Percentiles rank a stretch among this genome's conserved stretches.
Evolutionary conservation across 495 filamentous ascomycete species (phyloP).

Genomic region (Hypoxylon lenormandii): DNA sequence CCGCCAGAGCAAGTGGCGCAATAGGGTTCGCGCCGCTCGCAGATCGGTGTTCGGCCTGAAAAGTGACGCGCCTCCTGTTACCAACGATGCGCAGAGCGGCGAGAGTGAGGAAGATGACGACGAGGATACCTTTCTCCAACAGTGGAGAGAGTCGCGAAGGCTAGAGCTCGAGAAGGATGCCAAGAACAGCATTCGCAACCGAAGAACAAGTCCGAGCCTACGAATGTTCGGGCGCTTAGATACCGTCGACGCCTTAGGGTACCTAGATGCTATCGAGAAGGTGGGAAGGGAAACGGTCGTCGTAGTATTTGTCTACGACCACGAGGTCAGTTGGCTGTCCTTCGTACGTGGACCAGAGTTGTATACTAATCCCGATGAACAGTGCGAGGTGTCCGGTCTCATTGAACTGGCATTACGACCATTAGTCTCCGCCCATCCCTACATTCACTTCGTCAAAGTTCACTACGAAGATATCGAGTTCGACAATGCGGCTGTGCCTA

Average conservation of each 20-base stretch:
- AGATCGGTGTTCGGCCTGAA: slow-evolving; percentile 58
- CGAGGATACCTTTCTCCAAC: slow-evolving; percentile 83
- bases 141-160: slow-evolving; percentile 84
- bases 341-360: not conserved
- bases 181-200: slow-evolving; percentile 59
- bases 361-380: slow-evolving; percentile 41
- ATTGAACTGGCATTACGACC: slow-evolving; percentile 81
- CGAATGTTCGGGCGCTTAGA: slow-evolving; percentile 81
- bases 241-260: slow-evolving; percentile 87
- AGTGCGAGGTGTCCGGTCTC: slow-evolving; percentile 79
- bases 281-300: slow-evolving; percentile 83
- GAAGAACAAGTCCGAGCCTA: slow-evolving; percentile 76
- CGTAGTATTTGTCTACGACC: slow-evolving; percentile 95
- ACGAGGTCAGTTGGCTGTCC: slow-evolving; percentile 71
- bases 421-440: slow-evolving; percentile 74
- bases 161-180: slow-evolving; percentile 75
- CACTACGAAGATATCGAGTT: slow-evolving; percentile 95
- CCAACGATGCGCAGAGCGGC: slow-evolving; percentile 42
- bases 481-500: slow-evolving; percentile 87
- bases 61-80: slow-evolving; percentile 12
- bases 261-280: slow-evolving; percentile 94
- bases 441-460: slow-evolving; percentile 87
- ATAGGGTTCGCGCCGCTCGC: slow-evolving; percentile 58
- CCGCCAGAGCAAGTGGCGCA: slow-evolving; percentile 71
- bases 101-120: slow-evolving; percentile 72